Evolutionary conservation across 768 basidiomycete genomes (phyloP), one percentile per base, ranked within the genome.

Genomic region (Hebeloma cylindrosporum): DNA sequence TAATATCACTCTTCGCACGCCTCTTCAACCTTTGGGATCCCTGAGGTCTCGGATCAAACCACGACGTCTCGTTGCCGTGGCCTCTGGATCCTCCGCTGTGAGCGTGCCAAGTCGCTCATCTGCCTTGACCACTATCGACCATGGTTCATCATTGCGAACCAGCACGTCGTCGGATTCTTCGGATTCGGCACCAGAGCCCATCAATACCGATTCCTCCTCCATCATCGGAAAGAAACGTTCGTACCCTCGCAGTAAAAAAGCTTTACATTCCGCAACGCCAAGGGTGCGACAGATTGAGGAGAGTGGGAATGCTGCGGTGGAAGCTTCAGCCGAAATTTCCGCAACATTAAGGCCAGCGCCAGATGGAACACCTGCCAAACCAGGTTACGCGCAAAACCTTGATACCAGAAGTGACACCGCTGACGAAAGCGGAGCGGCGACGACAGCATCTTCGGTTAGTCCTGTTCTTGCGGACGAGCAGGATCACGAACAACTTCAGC

Each of bases 1-100:
- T 53, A 72, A 87, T 42, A 68, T 78, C 23, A 87, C 86, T 1
- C 67, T 88, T 47, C 78, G 74, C 45, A 88, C 86, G 3, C 86
- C 86, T 7, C 61, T 72, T 46, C 66, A 63, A 30, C 52, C 62
- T 30, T 51, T 60, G 29, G 57, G 58, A 13, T 53, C 57, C 20
- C 31, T 54, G 25, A 50, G 60, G 33, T 55, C 56, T 7, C 59
- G 57, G 35, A 40, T 50, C 5, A 43, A 48, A 25, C 51, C 54
- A 29, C 51, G 40, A n/a, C 54, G 48, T n/a, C 41, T 47, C 30
- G 37, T 52, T 20, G 55, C 51, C 20, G 28, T 53, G 30, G 34
- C 48, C 13, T 53, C 55, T 32, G 50, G 43, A 34, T 53, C 51
- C 23, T 61, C 61, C 9, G 55, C 52, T 23, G 37, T 53, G 14